Conservation (phyloP, 1,284 basidiomycete species). For the Rugosomyces carneus region DNA sequence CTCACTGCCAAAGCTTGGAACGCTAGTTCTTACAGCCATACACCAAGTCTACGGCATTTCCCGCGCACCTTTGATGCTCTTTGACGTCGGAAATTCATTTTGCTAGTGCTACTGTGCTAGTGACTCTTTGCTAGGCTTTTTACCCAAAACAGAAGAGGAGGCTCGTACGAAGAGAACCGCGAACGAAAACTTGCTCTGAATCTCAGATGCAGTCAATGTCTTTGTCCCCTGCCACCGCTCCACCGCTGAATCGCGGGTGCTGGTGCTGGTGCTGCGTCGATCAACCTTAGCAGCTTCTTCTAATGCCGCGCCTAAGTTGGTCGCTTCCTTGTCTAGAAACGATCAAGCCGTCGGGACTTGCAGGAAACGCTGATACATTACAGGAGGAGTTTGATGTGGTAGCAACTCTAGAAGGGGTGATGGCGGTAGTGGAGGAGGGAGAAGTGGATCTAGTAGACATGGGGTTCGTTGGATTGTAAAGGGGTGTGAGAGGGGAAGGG, state of each 20-base stretch:
- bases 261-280: not conserved
- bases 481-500: constrained; percentile 26
- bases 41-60: constrained; percentile 31
- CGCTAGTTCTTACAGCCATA: constrained; percentile 39
- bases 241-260: not conserved
- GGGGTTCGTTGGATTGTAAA: constrained; percentile 26
- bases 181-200: not conserved
- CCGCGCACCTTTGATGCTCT: constrained; percentile 31
- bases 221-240: constrained; percentile 1
- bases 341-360: constrained; percentile 25
- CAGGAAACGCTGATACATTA: constrained; percentile 20
- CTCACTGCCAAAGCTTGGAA: constrained; percentile 28
- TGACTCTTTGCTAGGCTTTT: constrained; percentile 30
- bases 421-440: too few species aligned
- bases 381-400: constrained; percentile 9
- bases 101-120: constrained; percentile 29
- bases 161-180: not conserved
- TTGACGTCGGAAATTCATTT: constrained; percentile 43
- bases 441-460: not conserved
- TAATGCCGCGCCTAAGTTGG: not conserved
- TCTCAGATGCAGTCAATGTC: not conserved
- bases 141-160: constrained; percentile 17
- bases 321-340: constrained; percentile 24
- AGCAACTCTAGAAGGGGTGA: not conserved
- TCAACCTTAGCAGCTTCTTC: not conserved